A percentile compares a stretch with the other conserved stretches of the same genome.
These are phyloP conservation scores for Cytidiella melzeri DNA, from an alignment of 768 basidiomycete species.

Conservation along the genomic window DNA sequence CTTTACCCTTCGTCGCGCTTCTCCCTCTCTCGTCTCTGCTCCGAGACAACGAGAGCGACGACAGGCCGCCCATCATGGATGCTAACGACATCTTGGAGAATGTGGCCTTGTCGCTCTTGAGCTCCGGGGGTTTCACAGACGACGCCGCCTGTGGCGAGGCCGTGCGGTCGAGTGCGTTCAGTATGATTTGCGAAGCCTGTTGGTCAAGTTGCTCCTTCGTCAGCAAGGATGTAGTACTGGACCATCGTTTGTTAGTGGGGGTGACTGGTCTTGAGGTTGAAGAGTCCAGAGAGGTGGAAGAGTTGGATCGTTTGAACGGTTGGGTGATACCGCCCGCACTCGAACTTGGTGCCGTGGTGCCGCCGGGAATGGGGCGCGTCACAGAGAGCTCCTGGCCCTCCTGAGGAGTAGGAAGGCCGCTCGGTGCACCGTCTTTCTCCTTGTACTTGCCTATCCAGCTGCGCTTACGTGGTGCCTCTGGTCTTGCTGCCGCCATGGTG, in stretches of 20 bases:
- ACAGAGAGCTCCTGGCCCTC: conserved; percentile 29
- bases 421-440: conserved; percentile 17
- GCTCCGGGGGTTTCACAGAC: conserved; percentile 10
- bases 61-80: conserved; percentile 65
- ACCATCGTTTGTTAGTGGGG: conserved; percentile 24
- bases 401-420: conserved; percentile 22
- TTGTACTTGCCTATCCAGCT: conserved; percentile 24
- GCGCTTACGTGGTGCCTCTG: conserved; percentile 19
- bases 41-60: conserved; percentile 57
- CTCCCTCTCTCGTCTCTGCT: conserved; percentile 46
- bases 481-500: conserved; percentile 19
- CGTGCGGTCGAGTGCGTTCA: conserved; percentile 47
- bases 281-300: conserved; percentile 21
- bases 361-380: conserved; percentile 16
- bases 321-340: conserved; percentile 13
- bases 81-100: conserved; percentile 62
- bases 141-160: conserved; percentile 23
- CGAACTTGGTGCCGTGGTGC: conserved; percentile 17
- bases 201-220: conserved; percentile 38
- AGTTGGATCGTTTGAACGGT: conserved; percentile 22
- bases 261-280: conserved; percentile 24
- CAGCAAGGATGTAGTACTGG: conserved; percentile 26
- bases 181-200: conserved; percentile 39
- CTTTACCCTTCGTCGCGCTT: conserved; percentile 34
- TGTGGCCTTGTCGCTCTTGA: conserved; percentile 32